Base-by-base conservation (phyloP, 2,329 filamentous ascomycete species). In the Cyphellophora attinorum region DNA sequence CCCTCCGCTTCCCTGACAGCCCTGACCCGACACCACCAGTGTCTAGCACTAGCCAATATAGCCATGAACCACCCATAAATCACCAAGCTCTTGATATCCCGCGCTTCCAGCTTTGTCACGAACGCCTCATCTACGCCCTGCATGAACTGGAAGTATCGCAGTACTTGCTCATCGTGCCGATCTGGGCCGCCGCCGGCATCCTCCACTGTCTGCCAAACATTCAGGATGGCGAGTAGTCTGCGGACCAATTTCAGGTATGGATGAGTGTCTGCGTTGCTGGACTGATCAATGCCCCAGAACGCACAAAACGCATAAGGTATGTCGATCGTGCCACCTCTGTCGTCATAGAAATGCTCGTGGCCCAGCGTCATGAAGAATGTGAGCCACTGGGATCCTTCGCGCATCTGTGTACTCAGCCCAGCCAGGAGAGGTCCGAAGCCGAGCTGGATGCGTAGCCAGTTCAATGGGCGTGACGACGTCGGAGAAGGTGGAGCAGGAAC, bases 381-480 rank as follows among this genome's bases (percentile, higher is more conserved):
- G n/a, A 30, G 28, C 28, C 28, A 30, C n/a, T 8, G 8, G n/a
- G 8, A 8, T 8, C 21, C 21, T n/a, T n/a, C 8, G 8, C n/a
- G 8, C 21, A n/a, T n/a, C 21, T 25, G 8, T 8, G n/a, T 25
- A n/a, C 21, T 25, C 21, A 25, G 28, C 8, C 10, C 28, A 6
- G n/a, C 12, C 5, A 30, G 11, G 5, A 30, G 28, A 16, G 28
- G 28, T 13, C 11, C 28, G 28, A 30, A 16, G n/a, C 28, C 28
- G 16, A 30, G 28, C 16, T 30, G 28, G 12, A 30, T 16, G n/a
- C 16, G 16, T 11, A 30, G 14, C 28, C 28, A 30, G 12, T 30
- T 11, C 10, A 30, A 16, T 3, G 28, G 16, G n/a, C 16, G 28
- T 5, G 23, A 13, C 6, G 23, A n/a, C 6, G 23, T 27, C n/a